Base-by-base conservation (phyloP, 805 yeast species). In the Pichia nakasei region DNA sequence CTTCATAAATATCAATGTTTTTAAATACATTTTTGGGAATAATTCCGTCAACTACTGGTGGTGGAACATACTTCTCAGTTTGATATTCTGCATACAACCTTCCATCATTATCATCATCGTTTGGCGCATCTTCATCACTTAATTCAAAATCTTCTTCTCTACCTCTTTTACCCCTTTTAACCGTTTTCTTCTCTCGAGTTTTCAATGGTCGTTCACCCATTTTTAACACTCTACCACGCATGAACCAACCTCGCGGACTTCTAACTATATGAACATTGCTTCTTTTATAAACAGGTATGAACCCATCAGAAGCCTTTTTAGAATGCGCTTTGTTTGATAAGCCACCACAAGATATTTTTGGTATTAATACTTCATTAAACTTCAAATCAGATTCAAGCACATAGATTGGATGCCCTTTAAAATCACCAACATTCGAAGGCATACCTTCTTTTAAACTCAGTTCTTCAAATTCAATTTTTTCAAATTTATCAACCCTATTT, bases 211-310 rank as follows among this genome's bases (percentile, higher is more conserved):
- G 77, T 32, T 69, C 79, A 0, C 95, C 96, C 0, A 78, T 59
- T 53, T 79, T 85, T 32, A 93, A 60, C 0, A 79, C 70, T 19
- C 96, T 65, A 0, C 98, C 98, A 37, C 72, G 65, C 63, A 83
- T 72, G 55, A 81, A 85, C 97, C 97, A 93, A 2, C 84, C 87
- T 52, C 78, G 80, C 0, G 95, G 85, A 0, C 94, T 78, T 45
- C 79, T 68, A 19, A 89, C 72, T 3, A 55, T 55, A 39, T 76
- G 69, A 2, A 93, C 86, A 52, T 81, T 78, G 1, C 72, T 60
- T 20, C 96, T 65, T 38, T 75, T 77, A 55, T 76, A 93, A 0
- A 91, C 87, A 4, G 81, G 78, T 1, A 81, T 63, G 8, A 72
- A 55, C 7, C 45, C 55, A 9, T 72, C 67, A 5, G 34, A 19